Evolutionary conservation across 2,329 filamentous ascomycete species (phyloP).

Genomic region (Pseudogymnoascus sp.): DNA sequence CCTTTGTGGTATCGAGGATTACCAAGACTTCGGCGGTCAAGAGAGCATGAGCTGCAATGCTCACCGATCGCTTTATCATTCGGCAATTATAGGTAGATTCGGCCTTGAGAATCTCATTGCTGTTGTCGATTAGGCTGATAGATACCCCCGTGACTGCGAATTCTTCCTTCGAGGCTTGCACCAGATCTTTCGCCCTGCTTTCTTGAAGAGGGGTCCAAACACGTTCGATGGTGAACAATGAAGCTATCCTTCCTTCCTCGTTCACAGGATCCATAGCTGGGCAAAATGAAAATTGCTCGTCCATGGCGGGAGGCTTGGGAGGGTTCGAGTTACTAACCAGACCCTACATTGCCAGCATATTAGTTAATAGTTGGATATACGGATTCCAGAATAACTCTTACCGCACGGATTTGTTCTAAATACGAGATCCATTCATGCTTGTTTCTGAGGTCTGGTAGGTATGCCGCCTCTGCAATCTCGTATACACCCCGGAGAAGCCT

Average conservation of each 20-base stretch:
- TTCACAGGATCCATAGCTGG: slow-evolving; percentile 25
- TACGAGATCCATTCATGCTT: background rate
- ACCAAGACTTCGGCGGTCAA: slow-evolving; percentile 29
- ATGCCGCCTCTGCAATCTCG: background rate
- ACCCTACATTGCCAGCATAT: slow-evolving; percentile 21
- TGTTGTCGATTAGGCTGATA: slow-evolving; percentile 30
- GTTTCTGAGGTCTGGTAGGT: background rate
- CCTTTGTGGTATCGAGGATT: slow-evolving; percentile 29
- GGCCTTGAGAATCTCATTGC: slow-evolving; percentile 28
- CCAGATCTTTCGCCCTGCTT: slow-evolving; percentile 19
- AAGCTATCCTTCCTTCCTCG: slow-evolving; percentile 23
- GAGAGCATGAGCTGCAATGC: slow-evolving; percentile 33
- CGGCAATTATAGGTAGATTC: slow-evolving; percentile 26
- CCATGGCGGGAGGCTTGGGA: slow-evolving; percentile 28
- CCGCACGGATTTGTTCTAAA: background rate
- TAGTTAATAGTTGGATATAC: background rate
- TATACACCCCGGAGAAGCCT: background rate
- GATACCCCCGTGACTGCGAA: slow-evolving; percentile 26
- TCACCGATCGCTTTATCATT: slow-evolving; percentile 25
- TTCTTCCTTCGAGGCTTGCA: slow-evolving; percentile 23
- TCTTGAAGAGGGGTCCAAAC: slow-evolving; percentile 21
- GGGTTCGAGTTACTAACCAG: slow-evolving; percentile 30
- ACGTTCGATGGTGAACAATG: slow-evolving; percentile 20
- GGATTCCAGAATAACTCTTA: background rate
- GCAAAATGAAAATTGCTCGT: slow-evolving; percentile 24